phyloP scores from a whole-genome alignment of 2,329 filamentous ascomycete genomes.

The Stromatinia cepivora region DNA sequence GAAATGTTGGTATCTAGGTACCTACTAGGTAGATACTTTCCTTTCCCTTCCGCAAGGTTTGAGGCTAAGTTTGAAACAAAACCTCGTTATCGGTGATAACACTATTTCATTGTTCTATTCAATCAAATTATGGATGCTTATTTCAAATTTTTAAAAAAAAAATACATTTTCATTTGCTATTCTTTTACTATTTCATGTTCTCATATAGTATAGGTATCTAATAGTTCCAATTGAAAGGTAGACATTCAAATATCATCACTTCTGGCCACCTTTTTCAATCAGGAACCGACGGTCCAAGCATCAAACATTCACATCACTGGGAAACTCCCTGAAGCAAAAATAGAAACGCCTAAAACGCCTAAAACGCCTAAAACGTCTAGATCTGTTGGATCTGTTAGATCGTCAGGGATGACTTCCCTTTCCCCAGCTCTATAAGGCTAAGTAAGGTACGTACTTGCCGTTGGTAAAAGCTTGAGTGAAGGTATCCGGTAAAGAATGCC shows the following conservation, averaged over 20 bases:
- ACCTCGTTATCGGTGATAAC: background rate
- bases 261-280: background rate
- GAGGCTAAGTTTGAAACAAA: conserved; percentile 6
- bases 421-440: background rate
- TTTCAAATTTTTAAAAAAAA: no score
- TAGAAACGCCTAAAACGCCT: background rate
- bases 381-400: background rate
- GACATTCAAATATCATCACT: background rate
- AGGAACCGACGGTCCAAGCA: background rate
- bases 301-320: no score
- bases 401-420: conserved; percentile 6
- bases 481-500: background rate
- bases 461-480: background rate
- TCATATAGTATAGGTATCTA: background rate
- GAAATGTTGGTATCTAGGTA: background rate
- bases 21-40: background rate
- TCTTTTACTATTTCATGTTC: background rate
- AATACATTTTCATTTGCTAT: no score
- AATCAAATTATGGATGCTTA: no score
- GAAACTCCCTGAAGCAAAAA: background rate
- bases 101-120: background rate
- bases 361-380: background rate
- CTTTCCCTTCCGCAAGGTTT: background rate
- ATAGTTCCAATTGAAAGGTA: background rate
- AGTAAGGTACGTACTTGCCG: background rate